A percentile compares a stretch with the other conserved stretches of the same genome.
Conservation (phyloP, 768 basidiomycete species). For the Kwoniella newhampshirensis region DNA sequence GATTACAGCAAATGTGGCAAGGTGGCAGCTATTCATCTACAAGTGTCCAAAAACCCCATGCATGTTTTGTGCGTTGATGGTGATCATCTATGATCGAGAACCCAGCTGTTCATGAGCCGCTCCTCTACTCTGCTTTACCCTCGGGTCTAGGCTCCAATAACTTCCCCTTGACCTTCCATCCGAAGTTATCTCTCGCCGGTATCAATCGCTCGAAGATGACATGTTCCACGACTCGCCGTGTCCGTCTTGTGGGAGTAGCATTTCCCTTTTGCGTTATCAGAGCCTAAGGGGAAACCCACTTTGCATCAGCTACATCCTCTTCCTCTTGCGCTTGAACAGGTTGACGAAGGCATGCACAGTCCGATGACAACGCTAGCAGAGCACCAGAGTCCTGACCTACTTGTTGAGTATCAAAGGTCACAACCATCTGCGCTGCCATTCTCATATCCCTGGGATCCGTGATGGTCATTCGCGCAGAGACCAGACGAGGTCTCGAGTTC, state of each 20-base stretch:
- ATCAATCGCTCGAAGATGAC: slow-evolving; percentile 16
- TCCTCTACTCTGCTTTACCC: too few relatives aligned
- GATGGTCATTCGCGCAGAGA: slow-evolving; percentile 13
- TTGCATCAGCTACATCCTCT: background rate
- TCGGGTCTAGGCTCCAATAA: slow-evolving; percentile 1
- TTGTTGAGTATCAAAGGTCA: slow-evolving; percentile 22
- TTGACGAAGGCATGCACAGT: background rate
- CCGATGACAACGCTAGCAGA: too few relatives aligned
- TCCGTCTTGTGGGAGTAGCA: slow-evolving; percentile 2
- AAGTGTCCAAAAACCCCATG: too few relatives aligned
- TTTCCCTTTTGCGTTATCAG: slow-evolving; percentile 7
- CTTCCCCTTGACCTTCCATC: slow-evolving; percentile 24
- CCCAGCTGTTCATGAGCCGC: too few relatives aligned
- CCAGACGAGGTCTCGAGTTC: slow-evolving; percentile 9
- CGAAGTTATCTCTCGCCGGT: slow-evolving; percentile 6
- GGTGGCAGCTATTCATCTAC: too few relatives aligned
- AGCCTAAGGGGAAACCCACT: background rate
- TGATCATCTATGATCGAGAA: too few relatives aligned
- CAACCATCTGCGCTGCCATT: slow-evolving; percentile 20
- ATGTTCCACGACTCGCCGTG: slow-evolving; percentile 19
- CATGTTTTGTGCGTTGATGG: too few relatives aligned
- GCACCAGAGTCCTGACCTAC: too few relatives aligned
- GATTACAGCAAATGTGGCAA: too few relatives aligned
- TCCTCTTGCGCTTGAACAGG: background rate
- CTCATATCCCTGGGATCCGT: slow-evolving; percentile 15